Evolutionary conservation across 345 rosid species (phyloP), one percentile per base, ranked within the genome.

Genomic region (Aegle marmelos): DNA sequence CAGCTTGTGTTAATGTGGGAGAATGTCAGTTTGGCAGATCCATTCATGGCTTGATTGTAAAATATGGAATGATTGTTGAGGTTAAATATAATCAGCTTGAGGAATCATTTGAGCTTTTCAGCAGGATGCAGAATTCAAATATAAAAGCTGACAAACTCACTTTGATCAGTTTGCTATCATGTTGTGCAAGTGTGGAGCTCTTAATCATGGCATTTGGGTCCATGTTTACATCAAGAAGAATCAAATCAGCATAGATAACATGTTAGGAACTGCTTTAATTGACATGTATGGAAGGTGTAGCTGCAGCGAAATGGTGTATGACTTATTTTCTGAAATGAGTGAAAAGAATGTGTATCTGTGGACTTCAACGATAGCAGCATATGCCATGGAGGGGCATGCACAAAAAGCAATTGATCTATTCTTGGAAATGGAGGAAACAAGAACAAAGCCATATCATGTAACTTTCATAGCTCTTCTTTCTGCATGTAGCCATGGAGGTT

Each of bases 281-380:
- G 80, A 80, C 65, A 80, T 80, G 79, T 83, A 80, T 67, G 86
- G 86, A 56, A 83, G 78, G 59, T 78, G 69, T 2, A 70, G 76
- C 6, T 30, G 45, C 56, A 4, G 4, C 19, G 24, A 69, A 69
- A 25, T 69, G 31, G 72, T 58, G n/a, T 69, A 27, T 27, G 36
- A 69, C 34, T 69, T 69, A 14, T 45, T 45, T 69, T 45, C 58
- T 69, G 72, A 69, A 69, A 45, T 7, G 8, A 69, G 58, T 45
- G 73, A 69, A 36, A 69, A 48, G 73, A 69, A 69, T 45, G 21
- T 45, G 17, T 69, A 7, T 25, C 34, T 45, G 22, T 69, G 73
- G 73, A 69, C 73, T 45, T 33, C 73, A 41, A 45, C 45, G 73
- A 45, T 69, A 69, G 58, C 58, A 69, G 33, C 58, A 25, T 69